Evolutionary conservation across 2,329 filamentous ascomycete species (phyloP).

Genomic region (Neurospora sp.): DNA sequence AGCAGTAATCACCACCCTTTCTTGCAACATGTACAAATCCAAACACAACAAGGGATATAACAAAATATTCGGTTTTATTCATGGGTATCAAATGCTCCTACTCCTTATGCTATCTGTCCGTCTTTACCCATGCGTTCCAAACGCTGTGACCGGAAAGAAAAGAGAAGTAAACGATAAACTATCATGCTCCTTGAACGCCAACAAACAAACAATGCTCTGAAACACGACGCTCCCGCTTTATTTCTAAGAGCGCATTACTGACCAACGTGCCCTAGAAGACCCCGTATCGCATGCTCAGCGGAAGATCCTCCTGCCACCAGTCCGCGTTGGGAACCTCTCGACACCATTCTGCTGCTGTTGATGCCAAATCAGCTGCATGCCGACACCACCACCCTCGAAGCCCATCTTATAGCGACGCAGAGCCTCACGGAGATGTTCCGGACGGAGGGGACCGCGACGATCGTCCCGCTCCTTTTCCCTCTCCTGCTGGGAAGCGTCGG

Average conservation of each 20-base stretch:
- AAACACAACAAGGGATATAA: not conserved
- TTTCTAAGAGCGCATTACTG: not conserved
- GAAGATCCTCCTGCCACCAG: conserved; percentile 43
- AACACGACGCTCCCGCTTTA: not conserved
- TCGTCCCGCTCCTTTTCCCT: conserved; percentile 19
- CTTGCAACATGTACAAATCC: not conserved
- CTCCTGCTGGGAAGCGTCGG: not conserved
- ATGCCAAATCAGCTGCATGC: conserved; percentile 51
- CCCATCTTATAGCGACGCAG: conserved; percentile 55
- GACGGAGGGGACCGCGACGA: conserved; percentile 42
- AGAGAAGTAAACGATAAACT: not conserved
- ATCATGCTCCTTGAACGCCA: not conserved
- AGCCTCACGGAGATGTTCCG: conserved; percentile 67
- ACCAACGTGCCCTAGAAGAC: not conserved
- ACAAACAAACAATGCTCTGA: not conserved
- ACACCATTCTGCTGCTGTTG: conserved; percentile 48
- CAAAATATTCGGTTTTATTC: not conserved
- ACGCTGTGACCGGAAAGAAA: not conserved
- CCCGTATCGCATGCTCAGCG: conserved; percentile 5
- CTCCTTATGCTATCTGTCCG: not conserved
- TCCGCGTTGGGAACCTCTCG: conserved; percentile 47
- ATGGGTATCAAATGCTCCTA: not conserved
- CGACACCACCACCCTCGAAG: conserved; percentile 52
- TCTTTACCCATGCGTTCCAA: not conserved
- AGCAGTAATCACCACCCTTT: not conserved